Percentiles rank a stretch among this genome's conserved stretches.
phyloP scores from a whole-genome alignment of 2,329 filamentous ascomycete genomes.

The Aureobasidium leucospermi region DNA sequence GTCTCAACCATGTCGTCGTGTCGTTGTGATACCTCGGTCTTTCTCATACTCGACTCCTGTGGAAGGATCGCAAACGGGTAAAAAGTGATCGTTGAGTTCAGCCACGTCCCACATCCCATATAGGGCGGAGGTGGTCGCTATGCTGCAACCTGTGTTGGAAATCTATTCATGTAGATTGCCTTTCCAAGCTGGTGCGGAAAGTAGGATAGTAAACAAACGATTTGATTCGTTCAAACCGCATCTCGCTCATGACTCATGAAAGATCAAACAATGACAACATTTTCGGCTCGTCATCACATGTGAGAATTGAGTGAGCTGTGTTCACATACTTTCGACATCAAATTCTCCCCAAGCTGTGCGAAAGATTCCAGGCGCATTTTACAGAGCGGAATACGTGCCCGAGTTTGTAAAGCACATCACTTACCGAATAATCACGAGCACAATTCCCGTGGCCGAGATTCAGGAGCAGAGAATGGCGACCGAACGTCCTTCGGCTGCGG shows the following conservation, averaged over 20 bases:
- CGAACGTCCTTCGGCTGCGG: constrained; percentile 3
- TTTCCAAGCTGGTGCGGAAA: not conserved
- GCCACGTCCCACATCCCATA: not conserved
- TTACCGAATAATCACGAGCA: not conserved
- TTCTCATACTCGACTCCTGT: not conserved
- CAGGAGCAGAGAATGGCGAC: not conserved
- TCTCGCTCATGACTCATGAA: constrained; percentile 1
- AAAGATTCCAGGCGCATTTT: not conserved
- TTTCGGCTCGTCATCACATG: not conserved
- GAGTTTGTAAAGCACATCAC: not conserved
- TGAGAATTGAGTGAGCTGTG: not conserved
- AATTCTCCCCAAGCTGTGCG: not conserved
- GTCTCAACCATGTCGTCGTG: not conserved
- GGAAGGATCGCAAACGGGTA: not conserved
- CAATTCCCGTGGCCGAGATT: not conserved
- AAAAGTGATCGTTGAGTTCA: not conserved
- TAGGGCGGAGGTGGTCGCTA: not conserved
- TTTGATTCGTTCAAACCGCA: not conserved
- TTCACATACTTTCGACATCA: not conserved
- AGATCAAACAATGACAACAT: not conserved
- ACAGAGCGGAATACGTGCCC: not conserved
- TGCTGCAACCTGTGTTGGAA: not conserved
- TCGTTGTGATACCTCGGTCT: not conserved
- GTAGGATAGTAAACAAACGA: not conserved
- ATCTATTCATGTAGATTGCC: not conserved